Evolutionary conservation across 768 basidiomycete species (phyloP).

Genomic region (Paxillus ammoniavirescens): DNA sequence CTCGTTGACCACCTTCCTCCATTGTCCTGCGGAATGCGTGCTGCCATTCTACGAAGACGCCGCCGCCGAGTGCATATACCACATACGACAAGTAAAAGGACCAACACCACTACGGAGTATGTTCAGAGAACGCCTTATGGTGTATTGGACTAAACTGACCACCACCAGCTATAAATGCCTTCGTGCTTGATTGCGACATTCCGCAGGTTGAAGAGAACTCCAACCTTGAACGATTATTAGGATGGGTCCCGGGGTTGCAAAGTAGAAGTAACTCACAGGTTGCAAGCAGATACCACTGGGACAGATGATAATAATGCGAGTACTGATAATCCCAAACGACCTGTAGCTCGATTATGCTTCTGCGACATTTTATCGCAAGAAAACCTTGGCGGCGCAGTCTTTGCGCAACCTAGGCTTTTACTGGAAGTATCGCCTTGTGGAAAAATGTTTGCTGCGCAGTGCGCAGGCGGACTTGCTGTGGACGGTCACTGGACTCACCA

Average conservation of each 20-base stretch:
- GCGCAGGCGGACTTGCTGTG: no score
- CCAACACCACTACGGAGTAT: neutral
- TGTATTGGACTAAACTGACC: constrained; percentile 10
- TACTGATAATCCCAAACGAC: neutral
- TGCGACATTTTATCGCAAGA: constrained; percentile 3
- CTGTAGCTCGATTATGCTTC: neutral
- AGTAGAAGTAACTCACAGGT: constrained; percentile 3
- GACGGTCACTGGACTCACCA: no score
- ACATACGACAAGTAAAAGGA: neutral
- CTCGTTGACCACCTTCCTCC: neutral
- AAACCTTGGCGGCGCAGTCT: neutral
- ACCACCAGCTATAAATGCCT: neutral
- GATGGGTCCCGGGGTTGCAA: neutral
- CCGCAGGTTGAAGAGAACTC: neutral
- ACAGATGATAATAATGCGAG: constrained; percentile 2
- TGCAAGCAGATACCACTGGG: constrained; percentile 15
- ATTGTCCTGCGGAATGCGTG: neutral
- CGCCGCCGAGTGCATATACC: neutral
- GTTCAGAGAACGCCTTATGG: constrained; percentile 1
- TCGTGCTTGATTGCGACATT: neutral
- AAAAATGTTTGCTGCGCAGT: no score
- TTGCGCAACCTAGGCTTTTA: neutral
- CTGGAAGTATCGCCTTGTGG: neutral
- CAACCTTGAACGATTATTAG: neutral
- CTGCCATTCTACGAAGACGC: neutral